Evolutionary conservation across 768 basidiomycete species (phyloP).

Genomic region (Tephrocybe sp.): DNA sequence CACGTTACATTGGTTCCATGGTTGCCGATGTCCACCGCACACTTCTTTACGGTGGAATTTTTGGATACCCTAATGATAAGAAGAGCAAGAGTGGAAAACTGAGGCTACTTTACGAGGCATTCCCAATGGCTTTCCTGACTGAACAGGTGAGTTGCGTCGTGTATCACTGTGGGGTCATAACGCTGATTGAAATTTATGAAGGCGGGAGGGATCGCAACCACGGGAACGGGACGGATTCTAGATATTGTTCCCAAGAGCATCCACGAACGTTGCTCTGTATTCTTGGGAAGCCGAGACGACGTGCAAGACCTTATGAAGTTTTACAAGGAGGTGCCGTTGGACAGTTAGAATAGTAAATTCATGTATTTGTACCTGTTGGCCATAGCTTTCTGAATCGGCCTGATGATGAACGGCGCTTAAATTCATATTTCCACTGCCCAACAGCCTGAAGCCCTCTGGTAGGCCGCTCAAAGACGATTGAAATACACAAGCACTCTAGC

Average conservation of each 20-base stretch:
- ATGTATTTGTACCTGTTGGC: conserved; percentile 17
- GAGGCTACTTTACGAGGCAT: conserved; percentile 92
- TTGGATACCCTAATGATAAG: conserved; percentile 97
- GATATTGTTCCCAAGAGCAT: conserved; percentile 85
- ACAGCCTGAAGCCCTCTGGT: conserved; percentile 18
- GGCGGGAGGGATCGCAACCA: conserved; percentile 96
- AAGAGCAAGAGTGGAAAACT: conserved; percentile 96
- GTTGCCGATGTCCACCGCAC: conserved; percentile 98
- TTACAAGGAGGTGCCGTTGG: conserved; percentile 50
- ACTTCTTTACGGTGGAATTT: conserved; percentile 95
- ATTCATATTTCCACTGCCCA: no score
- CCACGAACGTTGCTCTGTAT: conserved; percentile 91
- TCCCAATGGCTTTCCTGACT: conserved; percentile 94
- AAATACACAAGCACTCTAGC: conserved; percentile 19
- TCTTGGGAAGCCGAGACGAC: conserved; percentile 91
- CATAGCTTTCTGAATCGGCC: neutral
- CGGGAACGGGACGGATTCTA: conserved; percentile 89
- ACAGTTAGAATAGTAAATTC: conserved; percentile 9
- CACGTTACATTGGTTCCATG: conserved; percentile 97
- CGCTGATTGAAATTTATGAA: conserved; percentile 27
- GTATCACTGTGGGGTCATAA: neutral
- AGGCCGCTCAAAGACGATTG: conserved; percentile 9
- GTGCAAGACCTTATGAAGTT: conserved; percentile 88
- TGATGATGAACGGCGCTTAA: no score
- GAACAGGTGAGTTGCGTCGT: conserved; percentile 66